Base-by-base conservation (phyloP, 2,329 filamentous ascomycete species). In the Orbilia blumenaviensis region DNA sequence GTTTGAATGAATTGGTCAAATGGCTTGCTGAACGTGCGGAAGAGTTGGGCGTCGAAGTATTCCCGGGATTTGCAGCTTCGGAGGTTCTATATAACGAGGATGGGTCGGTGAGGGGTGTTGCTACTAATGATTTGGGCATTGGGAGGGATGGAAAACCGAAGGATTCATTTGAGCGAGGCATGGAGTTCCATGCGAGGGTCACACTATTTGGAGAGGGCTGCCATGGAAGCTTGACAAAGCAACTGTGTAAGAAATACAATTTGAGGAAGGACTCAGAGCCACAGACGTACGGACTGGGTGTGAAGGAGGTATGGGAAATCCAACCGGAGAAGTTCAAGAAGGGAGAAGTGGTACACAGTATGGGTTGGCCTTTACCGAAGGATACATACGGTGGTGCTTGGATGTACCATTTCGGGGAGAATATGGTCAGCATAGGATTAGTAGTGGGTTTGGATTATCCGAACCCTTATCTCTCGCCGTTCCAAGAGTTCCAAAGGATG, bases 401-500 rank as follows among this genome's bases (percentile, higher is more conserved):
- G 90, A 94, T 99, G 92, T 99, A 99, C 82, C 95, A 99, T 83
- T 99, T 98, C 83, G 95, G 94, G 38, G 94, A 99, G 80, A 99
- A 98, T 83, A 88, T 98, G 80, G 94, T 99, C 75, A 93, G 90
- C 79, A 87, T 99, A 67, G 95, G 95, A 23, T 86, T 98, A 16
- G 95, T 99, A 9, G 92, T 96, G 38, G 94, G 94, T 23, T 87
- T 99, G 64, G 95, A 99, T 85, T 99, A 99, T 83, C 87, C 92
- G 44, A 99, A 99, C 84, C 95, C 95, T 0, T 99, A 94, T 93
- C 84, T 98, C 66, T 95, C 94, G 2, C 95, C 95, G 0, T 99
- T 98, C 82, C 89, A 90, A 71, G 95, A 99, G 83, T 99, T 99
- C 83, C 95, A 99, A 83, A 97, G 96, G 86, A 90, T 99, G 86